A percentile compares a stretch with the other conserved stretches of the same genome.
These are phyloP conservation scores for Backusella parvicylindrica DNA, from an alignment of 192 early-diverging fungal genomes.

Conservation along the genomic window DNA sequence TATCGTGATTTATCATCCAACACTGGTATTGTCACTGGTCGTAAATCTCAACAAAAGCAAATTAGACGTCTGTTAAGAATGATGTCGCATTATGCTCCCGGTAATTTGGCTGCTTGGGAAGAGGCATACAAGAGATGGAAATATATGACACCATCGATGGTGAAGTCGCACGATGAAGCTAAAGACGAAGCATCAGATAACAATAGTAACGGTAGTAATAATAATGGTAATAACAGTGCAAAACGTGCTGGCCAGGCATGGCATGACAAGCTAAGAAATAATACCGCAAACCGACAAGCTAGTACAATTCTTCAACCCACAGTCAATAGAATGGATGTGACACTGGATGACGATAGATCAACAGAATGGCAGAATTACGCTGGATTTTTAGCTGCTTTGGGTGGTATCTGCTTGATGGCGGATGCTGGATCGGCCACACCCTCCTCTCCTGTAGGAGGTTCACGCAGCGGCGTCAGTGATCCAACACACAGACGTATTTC, in stretches of 20 bases:
- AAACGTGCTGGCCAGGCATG: slow-evolving; percentile 32
- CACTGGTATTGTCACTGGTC: slow-evolving; percentile 50
- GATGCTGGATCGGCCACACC: slow-evolving; percentile 14
- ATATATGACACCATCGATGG: slow-evolving; percentile 43
- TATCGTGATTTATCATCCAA: slow-evolving; percentile 64
- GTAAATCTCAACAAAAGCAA: slow-evolving; percentile 75
- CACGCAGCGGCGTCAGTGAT: background rate
- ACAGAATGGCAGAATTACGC: slow-evolving; percentile 81
- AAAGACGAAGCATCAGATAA: slow-evolving; percentile 19
- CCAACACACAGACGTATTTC: slow-evolving; percentile 11
- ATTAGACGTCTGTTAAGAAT: slow-evolving; percentile 67
- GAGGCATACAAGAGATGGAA: slow-evolving; percentile 79
- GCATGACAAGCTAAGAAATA: slow-evolving; percentile 30
- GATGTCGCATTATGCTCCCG: slow-evolving; percentile 62
- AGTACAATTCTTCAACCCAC: background rate
- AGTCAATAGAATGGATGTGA: background rate
- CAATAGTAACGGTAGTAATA: slow-evolving; percentile 14
- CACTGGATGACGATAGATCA: slow-evolving; percentile 32
- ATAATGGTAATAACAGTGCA: background rate
- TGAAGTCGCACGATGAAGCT: slow-evolving; percentile 31
- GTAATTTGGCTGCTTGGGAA: slow-evolving; percentile 80
- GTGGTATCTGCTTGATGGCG: slow-evolving; percentile 61
- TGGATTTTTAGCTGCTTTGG: slow-evolving; percentile 77
- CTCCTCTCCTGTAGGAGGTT: background rate
- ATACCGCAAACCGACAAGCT: slow-evolving; percentile 20